Percentiles rank a stretch among this genome's conserved stretches.
These are phyloP conservation scores for Pleurotus platypus DNA, from an alignment of 768 basidiomycete species.

Conservation along the genomic window DNA sequence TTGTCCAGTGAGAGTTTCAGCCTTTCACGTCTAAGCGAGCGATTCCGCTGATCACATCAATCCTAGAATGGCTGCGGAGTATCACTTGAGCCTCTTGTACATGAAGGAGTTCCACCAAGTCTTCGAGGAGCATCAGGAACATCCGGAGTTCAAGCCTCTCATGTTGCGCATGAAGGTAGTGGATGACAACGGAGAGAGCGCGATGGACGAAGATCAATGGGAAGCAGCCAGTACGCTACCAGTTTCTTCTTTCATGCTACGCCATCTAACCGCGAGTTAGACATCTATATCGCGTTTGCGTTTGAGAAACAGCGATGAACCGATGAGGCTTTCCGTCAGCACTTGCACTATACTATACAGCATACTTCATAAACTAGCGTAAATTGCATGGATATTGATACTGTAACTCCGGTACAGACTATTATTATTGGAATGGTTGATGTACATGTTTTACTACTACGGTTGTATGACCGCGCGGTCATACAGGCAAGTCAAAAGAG, in stretches of 20 bases:
- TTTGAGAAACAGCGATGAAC: conserved; percentile 60
- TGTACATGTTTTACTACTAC: not conserved
- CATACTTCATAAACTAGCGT: conserved; percentile 6
- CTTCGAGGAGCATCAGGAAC: conserved; percentile 75
- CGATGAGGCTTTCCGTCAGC: too few species aligned
- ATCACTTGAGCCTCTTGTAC: conserved; percentile 70
- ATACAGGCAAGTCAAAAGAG: not conserved
- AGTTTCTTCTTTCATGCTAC: not conserved
- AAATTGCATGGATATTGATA: conserved; percentile 1
- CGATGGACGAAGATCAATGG: conserved; percentile 96
- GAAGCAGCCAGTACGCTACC: conserved; percentile 90
- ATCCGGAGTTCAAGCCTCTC: conserved; percentile 78
- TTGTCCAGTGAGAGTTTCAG: conserved; percentile 60
- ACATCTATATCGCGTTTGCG: conserved; percentile 92
- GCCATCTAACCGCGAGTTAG: conserved; percentile 35
- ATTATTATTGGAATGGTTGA: not conserved
- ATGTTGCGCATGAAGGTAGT: conserved; percentile 91
- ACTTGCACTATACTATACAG: not conserved
- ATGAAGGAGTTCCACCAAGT: conserved; percentile 90
- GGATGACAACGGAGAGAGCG: conserved; percentile 77
- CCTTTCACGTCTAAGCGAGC: not conserved
- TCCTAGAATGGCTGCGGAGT: conserved; percentile 77
- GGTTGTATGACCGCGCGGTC: not conserved
- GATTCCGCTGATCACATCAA: not conserved
- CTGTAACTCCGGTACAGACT: not conserved